phyloP scores from a whole-genome alignment of 371 early-diverging fungal species.

The Rhizopus delemar region DNA sequence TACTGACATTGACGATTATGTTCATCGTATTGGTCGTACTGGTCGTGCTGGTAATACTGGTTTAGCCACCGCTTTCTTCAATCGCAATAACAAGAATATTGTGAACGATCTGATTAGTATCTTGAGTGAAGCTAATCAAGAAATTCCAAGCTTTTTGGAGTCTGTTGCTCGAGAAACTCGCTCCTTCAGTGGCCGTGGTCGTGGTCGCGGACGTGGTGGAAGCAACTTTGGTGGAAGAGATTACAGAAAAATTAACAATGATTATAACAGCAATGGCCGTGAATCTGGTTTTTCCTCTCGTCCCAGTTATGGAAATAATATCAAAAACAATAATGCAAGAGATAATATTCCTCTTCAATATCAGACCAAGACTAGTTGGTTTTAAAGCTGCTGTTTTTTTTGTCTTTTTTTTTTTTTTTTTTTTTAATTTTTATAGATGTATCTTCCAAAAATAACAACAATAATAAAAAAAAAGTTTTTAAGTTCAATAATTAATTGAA shows the following conservation, averaged over 20 bases:
- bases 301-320: constrained; percentile 11
- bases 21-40: constrained; percentile 99
- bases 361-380: constrained; percentile 74
- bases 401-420: no score
- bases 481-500: no score
- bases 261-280: constrained; percentile 12
- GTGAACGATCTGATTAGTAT: constrained; percentile 87
- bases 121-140: constrained; percentile 63
- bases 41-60: constrained; percentile 93
- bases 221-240: constrained; percentile 53
- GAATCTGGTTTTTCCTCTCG: constrained; percentile 4
- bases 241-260: constrained; percentile 36
- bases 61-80: constrained; percentile 96
- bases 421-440: no score
- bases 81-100: constrained; percentile 88
- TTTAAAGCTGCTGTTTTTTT: constrained; percentile 41
- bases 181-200: constrained; percentile 65
- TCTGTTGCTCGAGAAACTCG: constrained; percentile 46
- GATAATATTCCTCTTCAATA: constrained; percentile 43
- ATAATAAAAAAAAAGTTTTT: no score
- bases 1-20: constrained; percentile 92
- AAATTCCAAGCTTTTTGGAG: constrained; percentile 71
- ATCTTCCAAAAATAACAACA: no score
- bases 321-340: constrained; percentile 19
- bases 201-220: constrained; percentile 66